Conservation (phyloP, 1,139 yeast species). For the Taphrina sp. region DNA sequence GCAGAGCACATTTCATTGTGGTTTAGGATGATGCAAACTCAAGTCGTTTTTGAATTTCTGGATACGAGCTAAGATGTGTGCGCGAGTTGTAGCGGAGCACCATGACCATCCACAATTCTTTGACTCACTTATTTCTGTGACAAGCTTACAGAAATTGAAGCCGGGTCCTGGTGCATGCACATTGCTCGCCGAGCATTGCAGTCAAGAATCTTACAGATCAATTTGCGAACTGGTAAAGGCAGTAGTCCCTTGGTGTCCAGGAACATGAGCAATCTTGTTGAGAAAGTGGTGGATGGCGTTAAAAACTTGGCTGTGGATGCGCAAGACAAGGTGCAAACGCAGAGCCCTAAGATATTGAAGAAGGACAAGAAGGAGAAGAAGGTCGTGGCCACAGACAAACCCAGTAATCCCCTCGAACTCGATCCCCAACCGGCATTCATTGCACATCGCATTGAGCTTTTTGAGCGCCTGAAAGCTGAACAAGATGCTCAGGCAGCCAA, state of each 20-base stretch:
- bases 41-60: too few relatives aligned
- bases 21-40: too few relatives aligned
- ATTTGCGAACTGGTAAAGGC: not conserved
- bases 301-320: conserved; percentile 48
- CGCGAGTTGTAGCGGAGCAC: too few relatives aligned
- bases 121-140: too few relatives aligned
- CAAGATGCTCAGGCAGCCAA: conserved; percentile 61
- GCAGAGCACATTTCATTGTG: too few relatives aligned
- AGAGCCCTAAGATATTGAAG: not conserved
- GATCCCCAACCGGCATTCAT: conserved; percentile 79
- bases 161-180: conserved; percentile 32
- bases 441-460: conserved; percentile 72
- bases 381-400: conserved; percentile 4
- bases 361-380: conserved; percentile 32
- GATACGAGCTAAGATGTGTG: too few relatives aligned
- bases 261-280: conserved; percentile 38
- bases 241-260: not conserved
- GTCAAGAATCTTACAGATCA: not conserved
- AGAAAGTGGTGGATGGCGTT: conserved; percentile 62
- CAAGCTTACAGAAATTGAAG: too few relatives aligned
- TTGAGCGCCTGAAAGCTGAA: conserved; percentile 75
- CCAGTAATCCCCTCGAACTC: conserved; percentile 28
- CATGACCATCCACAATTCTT: too few relatives aligned
- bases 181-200: conserved; percentile 28
- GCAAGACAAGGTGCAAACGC: conserved; percentile 2